Evolutionary conservation across 1,284 basidiomycete species (phyloP).

Genomic region (Tremellales sp.): DNA sequence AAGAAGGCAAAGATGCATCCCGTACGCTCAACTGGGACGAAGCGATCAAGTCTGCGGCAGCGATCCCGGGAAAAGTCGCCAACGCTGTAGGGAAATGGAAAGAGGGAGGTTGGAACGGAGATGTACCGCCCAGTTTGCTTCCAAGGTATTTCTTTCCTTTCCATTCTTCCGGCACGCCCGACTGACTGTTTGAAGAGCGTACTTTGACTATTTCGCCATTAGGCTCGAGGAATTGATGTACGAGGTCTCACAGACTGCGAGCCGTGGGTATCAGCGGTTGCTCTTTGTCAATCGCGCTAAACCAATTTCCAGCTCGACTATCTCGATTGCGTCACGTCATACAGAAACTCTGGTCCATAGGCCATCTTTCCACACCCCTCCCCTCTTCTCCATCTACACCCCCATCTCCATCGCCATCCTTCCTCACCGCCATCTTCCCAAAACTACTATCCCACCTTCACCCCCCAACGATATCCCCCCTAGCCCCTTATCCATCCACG

Average conservation of each 20-base stretch:
- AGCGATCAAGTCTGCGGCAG: slow-evolving; percentile 22
- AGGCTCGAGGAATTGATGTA: slow-evolving; percentile 38
- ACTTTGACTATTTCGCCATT: slow-evolving; percentile 56
- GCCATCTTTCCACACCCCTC: slow-evolving; percentile 22
- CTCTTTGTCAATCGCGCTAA: neutral
- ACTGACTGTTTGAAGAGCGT: slow-evolving; percentile 52
- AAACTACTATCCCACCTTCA: slow-evolving; percentile 50
- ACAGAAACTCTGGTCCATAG: slow-evolving; percentile 29
- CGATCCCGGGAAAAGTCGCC: slow-evolving; percentile 36
- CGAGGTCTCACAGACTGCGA: slow-evolving; percentile 53
- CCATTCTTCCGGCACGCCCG: neutral
- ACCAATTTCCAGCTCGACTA: slow-evolving; percentile 10
- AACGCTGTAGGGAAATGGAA: slow-evolving; percentile 47
- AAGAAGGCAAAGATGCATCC: neutral
- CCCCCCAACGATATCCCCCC: slow-evolving; percentile 51
- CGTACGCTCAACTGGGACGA: slow-evolving; percentile 39
- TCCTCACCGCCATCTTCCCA: slow-evolving; percentile 34
- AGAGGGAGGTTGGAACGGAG: slow-evolving; percentile 36
- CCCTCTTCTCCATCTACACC: slow-evolving; percentile 2
- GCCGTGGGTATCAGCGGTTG: neutral
- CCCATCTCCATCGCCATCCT: slow-evolving; percentile 19
- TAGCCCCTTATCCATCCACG: slow-evolving; percentile 54
- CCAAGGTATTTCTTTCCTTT: slow-evolving; percentile 20
- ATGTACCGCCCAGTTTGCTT: slow-evolving; percentile 21
- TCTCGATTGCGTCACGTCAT: slow-evolving; percentile 19